Conservation (phyloP, 805 yeast genomes). For the Diddensiella transvaalensis region DNA sequence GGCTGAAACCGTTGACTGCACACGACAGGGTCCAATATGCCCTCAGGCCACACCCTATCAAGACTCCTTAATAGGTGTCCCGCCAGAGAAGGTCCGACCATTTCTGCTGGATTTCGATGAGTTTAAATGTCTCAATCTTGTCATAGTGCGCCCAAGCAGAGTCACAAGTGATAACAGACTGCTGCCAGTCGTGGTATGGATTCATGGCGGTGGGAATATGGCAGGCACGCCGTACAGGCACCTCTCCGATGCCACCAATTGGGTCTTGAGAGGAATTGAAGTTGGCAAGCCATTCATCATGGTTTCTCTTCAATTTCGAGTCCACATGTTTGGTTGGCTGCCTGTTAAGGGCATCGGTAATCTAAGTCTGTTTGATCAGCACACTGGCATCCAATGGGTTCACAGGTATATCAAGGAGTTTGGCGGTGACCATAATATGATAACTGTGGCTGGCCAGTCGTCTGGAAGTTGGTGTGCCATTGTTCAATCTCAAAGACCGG, state of each 20-base stretch:
- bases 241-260: conserved; percentile 27
- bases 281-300: conserved; percentile 32
- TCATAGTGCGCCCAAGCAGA: conserved; percentile 27
- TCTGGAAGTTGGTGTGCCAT: conserved; percentile 46
- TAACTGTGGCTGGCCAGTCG: conserved; percentile 45
- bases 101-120: conserved; percentile 28
- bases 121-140: conserved; percentile 31
- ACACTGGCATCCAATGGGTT: conserved; percentile 46
- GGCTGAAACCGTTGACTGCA: conserved; percentile 14
- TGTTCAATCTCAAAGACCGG: conserved; percentile 32
- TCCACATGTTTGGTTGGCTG: conserved; percentile 39
- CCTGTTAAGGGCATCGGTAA: conserved; percentile 37
- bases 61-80: conserved; percentile 22
- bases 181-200: conserved; percentile 38
- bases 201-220: conserved; percentile 38
- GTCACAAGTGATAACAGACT: conserved; percentile 8
- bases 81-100: conserved; percentile 20
- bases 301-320: conserved; percentile 39
- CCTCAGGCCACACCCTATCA: conserved; percentile 21
- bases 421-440: conserved; percentile 44
- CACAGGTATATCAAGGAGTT: conserved; percentile 40
- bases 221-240: conserved; percentile 35
- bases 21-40: conserved; percentile 21
- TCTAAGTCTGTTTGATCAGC: conserved; percentile 47
- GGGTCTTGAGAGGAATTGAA: conserved; percentile 25